These are phyloP conservation scores for Lavandula angustifolia DNA, from an alignment of 257 asterid genomes.

Conservation along the genomic window DNA sequence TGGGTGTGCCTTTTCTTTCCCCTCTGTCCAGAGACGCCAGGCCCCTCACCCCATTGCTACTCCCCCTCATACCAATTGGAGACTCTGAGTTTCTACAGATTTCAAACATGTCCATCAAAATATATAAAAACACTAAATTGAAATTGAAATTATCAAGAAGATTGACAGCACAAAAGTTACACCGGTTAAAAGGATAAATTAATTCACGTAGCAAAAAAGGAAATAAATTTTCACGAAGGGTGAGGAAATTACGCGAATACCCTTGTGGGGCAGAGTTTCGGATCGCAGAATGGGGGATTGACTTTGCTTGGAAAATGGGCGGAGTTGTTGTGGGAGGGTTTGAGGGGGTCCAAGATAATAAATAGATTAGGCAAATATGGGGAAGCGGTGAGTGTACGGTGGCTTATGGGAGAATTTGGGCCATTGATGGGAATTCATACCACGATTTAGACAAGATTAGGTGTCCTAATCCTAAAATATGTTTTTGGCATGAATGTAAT, in stretches of 20 bases:
- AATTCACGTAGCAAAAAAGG: not conserved
- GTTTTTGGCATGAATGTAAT: conserved; percentile 28
- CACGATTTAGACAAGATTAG: conserved; percentile 37
- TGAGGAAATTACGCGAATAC: conserved; percentile 43
- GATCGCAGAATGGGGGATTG: conserved; percentile 39
- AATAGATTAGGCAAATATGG: conserved; percentile 32
- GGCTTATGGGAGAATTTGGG: conserved; percentile 33
- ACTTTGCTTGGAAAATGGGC: conserved; percentile 43
- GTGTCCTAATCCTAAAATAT: conserved; percentile 43
- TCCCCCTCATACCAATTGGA: conserved; percentile 52
- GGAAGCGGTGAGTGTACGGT: not conserved
- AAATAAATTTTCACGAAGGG: not conserved
- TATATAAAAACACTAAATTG: not conserved
- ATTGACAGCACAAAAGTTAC: conserved; percentile 5
- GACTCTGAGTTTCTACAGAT: conserved; percentile 41
- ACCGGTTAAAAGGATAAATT: conserved; percentile 3
- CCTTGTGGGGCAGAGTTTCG: conserved; percentile 42
- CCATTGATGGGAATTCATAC: conserved; percentile 38
- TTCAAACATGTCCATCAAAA: conserved; percentile 19
- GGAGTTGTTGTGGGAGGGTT: conserved; percentile 36
- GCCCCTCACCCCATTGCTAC: conserved; percentile 47
- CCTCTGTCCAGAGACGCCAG: conserved; percentile 47
- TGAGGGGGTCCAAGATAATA: conserved; percentile 29
- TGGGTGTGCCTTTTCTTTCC: conserved; percentile 38
- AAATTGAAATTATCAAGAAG: conserved; percentile 16